Conservation (phyloP, 1,139 yeast genomes). For the Suhomyces panamericanus region DNA sequence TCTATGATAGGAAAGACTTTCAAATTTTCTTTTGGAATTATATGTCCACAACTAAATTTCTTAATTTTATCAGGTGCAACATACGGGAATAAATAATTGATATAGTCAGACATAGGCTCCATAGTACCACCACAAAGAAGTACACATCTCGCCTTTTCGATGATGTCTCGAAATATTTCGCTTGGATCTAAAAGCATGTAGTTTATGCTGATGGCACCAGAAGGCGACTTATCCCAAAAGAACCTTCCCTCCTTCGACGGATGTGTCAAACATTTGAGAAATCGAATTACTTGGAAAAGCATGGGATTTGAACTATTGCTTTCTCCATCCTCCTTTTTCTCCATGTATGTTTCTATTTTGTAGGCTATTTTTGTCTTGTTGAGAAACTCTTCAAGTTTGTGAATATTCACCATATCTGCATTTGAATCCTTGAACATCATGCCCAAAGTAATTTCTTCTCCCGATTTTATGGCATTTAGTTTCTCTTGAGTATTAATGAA, state of each 20-base stretch:
- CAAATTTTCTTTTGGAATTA: slow-evolving; percentile 71
- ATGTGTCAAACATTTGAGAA: slow-evolving; percentile 65
- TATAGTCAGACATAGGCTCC: slow-evolving; percentile 83
- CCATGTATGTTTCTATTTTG: slow-evolving; percentile 76
- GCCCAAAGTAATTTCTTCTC: slow-evolving; percentile 51
- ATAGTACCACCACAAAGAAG: slow-evolving; percentile 93
- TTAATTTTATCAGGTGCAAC: slow-evolving; percentile 40
- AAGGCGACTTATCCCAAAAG: slow-evolving; percentile 53
- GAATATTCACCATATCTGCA: slow-evolving; percentile 71
- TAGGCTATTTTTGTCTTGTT: slow-evolving; percentile 74
- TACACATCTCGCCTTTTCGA: slow-evolving; percentile 68
- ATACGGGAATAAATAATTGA: slow-evolving; percentile 65
- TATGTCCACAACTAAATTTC: slow-evolving; percentile 77
- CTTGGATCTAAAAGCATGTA: slow-evolving; percentile 85
- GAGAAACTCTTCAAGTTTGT: slow-evolving; percentile 65
- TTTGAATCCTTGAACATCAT: slow-evolving; percentile 58
- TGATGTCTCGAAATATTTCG: slow-evolving; percentile 62
- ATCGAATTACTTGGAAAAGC: slow-evolving; percentile 64
- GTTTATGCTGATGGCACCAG: slow-evolving; percentile 41
- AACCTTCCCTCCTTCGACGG: slow-evolving; percentile 82
- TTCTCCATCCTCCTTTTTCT: slow-evolving; percentile 22
- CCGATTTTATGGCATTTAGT: slow-evolving; percentile 43
- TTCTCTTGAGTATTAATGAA: slow-evolving; percentile 39
- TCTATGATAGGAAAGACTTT: slow-evolving; percentile 55
- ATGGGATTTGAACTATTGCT: slow-evolving; percentile 49